Conservation (phyloP, 2,329 filamentous ascomycete species). For the Colletotrichum sojae region DNA sequence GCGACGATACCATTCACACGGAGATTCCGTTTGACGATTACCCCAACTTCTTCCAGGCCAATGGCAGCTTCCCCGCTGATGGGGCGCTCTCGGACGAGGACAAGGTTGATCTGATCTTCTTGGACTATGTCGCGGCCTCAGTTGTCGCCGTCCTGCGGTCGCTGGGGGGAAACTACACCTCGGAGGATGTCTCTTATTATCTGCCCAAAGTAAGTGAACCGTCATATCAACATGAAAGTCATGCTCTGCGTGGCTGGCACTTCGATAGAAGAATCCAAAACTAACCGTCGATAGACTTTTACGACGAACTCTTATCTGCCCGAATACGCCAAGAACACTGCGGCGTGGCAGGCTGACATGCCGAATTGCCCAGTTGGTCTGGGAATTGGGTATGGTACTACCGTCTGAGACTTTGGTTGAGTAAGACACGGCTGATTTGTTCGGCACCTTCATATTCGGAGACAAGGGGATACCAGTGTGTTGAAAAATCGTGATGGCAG, state of each 20-base stretch:
- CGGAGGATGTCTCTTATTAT: constrained; percentile 24
- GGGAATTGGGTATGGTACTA: constrained; percentile 20
- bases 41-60: constrained; percentile 65
- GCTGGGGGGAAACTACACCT: constrained; percentile 23
- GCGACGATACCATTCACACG: constrained; percentile 68
- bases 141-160: constrained; percentile 25
- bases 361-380: constrained; percentile 25
- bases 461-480: too few relatives aligned
- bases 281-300: constrained; percentile 17
- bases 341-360: constrained; percentile 23
- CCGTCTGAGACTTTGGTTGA: background rate
- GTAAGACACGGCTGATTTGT: background rate
- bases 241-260: background rate
- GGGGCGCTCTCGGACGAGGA: constrained; percentile 44
- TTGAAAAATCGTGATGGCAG: too few relatives aligned
- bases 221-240: background rate
- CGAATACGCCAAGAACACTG: constrained; percentile 8
- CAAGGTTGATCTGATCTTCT: constrained; percentile 28
- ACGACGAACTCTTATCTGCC: constrained; percentile 31
- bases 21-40: constrained; percentile 61
- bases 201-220: constrained; percentile 17
- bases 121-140: constrained; percentile 26
- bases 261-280: background rate
- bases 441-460: too few relatives aligned
- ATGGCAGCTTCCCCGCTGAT: constrained; percentile 61